Evolutionary conservation across 2,329 filamentous ascomycete species (phyloP), one percentile per base, ranked within the genome.

Genomic region (Verticillium zaregamsianum): DNA sequence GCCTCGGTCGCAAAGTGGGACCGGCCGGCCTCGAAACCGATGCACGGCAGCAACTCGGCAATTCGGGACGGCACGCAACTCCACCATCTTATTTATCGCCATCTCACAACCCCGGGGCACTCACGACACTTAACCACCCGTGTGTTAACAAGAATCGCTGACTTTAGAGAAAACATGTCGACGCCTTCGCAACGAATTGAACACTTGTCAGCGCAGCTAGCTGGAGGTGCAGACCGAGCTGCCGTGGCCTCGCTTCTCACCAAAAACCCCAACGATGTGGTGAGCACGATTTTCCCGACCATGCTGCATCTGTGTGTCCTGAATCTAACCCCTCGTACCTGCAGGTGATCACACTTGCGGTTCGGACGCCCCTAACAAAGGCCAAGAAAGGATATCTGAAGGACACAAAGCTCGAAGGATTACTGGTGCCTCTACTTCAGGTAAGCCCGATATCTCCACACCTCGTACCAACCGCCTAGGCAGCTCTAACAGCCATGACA

Each of bases 211-310:
- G 33, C 56, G 8, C 56, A 58, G 35, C 56, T 58, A 23, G 14
- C 35, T 5, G 35, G 35, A 15, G n/a, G 33, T 45, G 56, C 20
- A 3, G 56, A 58, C n/a, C 15, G 17, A 5, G 33, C n/a, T 17
- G 56, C 56, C 3, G 14, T n/a, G 20, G 56, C 35, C 14, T 56
- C 55, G 61, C 97, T 93, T 72, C 93, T 91, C 61, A 87, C 91
- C 69, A 93, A 98, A 82, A 95, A 96, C 76, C 87, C 93, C 68
- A 94, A 98, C 75, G 95, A 99, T 81, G 85, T 99, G 60, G 95
- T 58, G 15, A 40, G 35, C 45, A n/a, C 3, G 23, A 9, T 32
- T 55, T 25, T 55, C 25, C 20, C 14, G 25, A n/a, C n/a, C 0
- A 12, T 11, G 28, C 17, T 12, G 20, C 25, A 33, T 39, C 28